A percentile compares a stretch with the other conserved stretches of the same genome.
Evolutionary conservation across 2,329 filamentous ascomycete genomes (phyloP).

Genomic region (Cladorrhinum sp.): DNA sequence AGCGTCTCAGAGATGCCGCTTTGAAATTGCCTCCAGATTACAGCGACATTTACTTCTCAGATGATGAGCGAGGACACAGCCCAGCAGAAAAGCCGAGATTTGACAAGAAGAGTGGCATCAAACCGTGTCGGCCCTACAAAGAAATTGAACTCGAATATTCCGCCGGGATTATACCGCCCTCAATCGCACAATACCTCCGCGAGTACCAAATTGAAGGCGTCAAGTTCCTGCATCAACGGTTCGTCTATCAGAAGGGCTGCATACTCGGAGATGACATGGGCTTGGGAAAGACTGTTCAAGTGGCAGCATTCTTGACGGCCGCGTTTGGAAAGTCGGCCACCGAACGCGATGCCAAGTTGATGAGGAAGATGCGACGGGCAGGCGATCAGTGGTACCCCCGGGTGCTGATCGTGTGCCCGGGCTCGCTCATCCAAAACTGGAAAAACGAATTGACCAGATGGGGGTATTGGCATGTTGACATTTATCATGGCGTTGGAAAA

Average conservation of each 20-base stretch:
- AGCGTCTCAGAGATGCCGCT: conserved; percentile 61
- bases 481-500: conserved; percentile 70
- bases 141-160: conserved; percentile 75
- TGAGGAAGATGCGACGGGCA: conserved; percentile 75
- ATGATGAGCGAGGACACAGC: conserved; percentile 46
- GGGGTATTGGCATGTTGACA: conserved; percentile 92
- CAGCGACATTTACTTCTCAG: conserved; percentile 71
- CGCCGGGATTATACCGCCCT: conserved; percentile 76
- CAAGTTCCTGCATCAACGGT: conserved; percentile 79
- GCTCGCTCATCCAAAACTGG: conserved; percentile 89
- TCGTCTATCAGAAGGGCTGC: conserved; percentile 86
- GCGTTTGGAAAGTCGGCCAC: conserved; percentile 95
- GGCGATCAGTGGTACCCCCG: conserved; percentile 73
- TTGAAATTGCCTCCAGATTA: conserved; percentile 76
- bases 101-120: conserved; percentile 48
- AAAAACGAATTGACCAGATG: conserved; percentile 78
- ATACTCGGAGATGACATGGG: conserved; percentile 98
- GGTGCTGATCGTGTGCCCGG: conserved; percentile 83
- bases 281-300: conserved; percentile 92
- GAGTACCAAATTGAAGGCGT: conserved; percentile 89
- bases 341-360: conserved; percentile 76
- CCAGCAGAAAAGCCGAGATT: conserved; percentile 70
- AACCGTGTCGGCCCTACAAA: conserved; percentile 66
- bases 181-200: conserved; percentile 86
- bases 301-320: conserved; percentile 85